Evolutionary conservation across 2,329 filamentous ascomycete genomes (phyloP).

Genomic region (Fusarium sp.): DNA sequence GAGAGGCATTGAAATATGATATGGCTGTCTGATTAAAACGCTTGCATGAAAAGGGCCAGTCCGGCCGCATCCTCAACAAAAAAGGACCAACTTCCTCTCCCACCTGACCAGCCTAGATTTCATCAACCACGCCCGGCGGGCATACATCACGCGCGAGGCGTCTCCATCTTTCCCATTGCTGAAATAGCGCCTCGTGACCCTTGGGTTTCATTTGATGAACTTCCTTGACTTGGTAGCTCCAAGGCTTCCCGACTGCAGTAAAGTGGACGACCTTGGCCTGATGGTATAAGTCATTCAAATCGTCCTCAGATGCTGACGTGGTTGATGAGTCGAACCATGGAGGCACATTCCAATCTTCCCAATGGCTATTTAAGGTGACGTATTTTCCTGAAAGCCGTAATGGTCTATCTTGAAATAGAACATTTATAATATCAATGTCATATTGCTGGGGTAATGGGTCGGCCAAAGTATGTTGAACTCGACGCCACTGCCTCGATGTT

Average conservation of each 20-base stretch:
- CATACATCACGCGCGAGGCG: not conserved
- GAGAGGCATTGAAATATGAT: not conserved
- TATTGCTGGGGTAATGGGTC: no score
- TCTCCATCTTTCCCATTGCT: not conserved
- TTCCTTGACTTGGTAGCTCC: not conserved
- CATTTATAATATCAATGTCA: no score
- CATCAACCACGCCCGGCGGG: not conserved
- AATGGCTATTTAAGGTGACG: not conserved
- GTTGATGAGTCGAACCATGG: not conserved
- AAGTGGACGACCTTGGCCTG: not conserved
- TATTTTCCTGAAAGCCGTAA: not conserved
- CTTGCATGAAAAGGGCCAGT: not conserved
- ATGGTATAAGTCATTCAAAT: not conserved
- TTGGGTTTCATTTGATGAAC: not conserved
- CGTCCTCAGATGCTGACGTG: not conserved
- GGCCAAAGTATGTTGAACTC: no score
- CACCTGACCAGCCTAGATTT: not conserved
- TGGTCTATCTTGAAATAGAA: not conserved
- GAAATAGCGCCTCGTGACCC: not conserved
- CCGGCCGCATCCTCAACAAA: not conserved
- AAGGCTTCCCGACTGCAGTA: not conserved
- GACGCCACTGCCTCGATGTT: no score
- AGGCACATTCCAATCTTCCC: not conserved
- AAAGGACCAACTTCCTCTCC: not conserved
- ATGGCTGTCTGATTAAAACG: not conserved